These are phyloP conservation scores for Pilobolus umbonatus DNA, from an alignment of 192 early-diverging fungal genomes.

Conservation along the genomic window DNA sequence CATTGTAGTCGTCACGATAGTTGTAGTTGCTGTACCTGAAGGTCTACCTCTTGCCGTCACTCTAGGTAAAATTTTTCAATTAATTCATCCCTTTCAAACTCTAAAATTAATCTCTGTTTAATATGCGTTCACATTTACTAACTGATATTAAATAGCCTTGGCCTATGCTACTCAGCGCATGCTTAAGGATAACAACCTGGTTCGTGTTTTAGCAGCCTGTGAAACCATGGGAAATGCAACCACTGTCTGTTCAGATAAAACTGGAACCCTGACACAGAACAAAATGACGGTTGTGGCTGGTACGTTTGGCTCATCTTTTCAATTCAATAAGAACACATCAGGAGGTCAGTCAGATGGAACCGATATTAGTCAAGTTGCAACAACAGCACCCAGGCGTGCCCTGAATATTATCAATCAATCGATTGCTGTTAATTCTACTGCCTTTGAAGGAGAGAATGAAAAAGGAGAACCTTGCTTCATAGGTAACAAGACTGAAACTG, in stretches of 20 bases:
- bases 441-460: conserved; percentile 57
- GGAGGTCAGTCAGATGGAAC: conserved; percentile 35
- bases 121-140: conserved; percentile 1
- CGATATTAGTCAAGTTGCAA: conserved; percentile 38
- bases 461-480: conserved; percentile 56
- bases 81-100: not conserved
- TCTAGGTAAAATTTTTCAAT: conserved; percentile 37
- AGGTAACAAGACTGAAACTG: conserved; percentile 96
- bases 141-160: conserved; percentile 47
- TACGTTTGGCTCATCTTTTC: conserved; percentile 69
- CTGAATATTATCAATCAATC: conserved; percentile 59
- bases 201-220: conserved; percentile 92
- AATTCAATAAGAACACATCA: conserved; percentile 40
- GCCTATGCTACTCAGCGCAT: conserved; percentile 93
- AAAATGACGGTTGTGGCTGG: conserved; percentile 95
- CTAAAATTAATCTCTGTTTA: not conserved
- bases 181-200: conserved; percentile 97
- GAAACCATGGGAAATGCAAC: conserved; percentile 99
- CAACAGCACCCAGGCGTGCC: conserved; percentile 31
- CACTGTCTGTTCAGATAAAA: conserved; percentile 98
- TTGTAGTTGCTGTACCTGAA: conserved; percentile 98
- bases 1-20: conserved; percentile 87
- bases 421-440: conserved; percentile 81
- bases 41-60: conserved; percentile 98
- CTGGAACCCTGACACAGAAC: conserved; percentile 98